Conservation (phyloP, 176 grass and related monocot species). For the Eremochloa ophiuroides region DNA sequence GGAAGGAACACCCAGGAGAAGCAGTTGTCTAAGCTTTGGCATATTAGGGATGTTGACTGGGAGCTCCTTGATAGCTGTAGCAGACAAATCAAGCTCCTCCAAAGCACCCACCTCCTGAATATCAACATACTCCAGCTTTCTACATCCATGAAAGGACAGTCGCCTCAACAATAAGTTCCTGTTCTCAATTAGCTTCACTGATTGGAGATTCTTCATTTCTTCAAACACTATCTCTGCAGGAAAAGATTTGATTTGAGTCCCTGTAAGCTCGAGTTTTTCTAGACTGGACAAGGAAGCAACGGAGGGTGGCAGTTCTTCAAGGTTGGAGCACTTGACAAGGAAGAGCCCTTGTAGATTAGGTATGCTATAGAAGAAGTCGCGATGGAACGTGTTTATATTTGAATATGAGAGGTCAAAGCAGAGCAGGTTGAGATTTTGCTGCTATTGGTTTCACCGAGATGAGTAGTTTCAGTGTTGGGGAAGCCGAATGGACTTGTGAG, state of each 20-base stretch:
- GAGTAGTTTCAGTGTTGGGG: too few relatives aligned
- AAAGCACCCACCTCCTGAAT: too few relatives aligned
- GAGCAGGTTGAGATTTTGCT: not conserved
- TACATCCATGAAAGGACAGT: too few relatives aligned
- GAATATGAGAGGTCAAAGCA: not conserved
- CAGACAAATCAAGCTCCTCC: too few relatives aligned
- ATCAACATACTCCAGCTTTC: too few relatives aligned
- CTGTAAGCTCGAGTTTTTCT: not conserved
- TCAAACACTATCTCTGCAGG: not conserved
- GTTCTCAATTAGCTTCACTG: conserved; percentile 6
- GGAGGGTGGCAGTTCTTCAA: not conserved
- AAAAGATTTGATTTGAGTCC: not conserved
- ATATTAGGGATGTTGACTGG: too few relatives aligned
- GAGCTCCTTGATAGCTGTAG: too few relatives aligned
- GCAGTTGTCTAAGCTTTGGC: too few relatives aligned
- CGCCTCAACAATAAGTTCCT: not conserved
- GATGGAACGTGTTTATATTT: not conserved
- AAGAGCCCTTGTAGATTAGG: not conserved
- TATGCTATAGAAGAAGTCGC: not conserved
- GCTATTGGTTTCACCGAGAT: too few relatives aligned
- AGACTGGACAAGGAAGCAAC: not conserved
- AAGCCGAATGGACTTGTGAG: not conserved
- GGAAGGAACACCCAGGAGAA: too few relatives aligned
- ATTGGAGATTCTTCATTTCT: not conserved
- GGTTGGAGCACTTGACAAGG: not conserved